phyloP scores from a whole-genome alignment of 2,329 filamentous ascomycete species.

The Penicillium sp. region DNA sequence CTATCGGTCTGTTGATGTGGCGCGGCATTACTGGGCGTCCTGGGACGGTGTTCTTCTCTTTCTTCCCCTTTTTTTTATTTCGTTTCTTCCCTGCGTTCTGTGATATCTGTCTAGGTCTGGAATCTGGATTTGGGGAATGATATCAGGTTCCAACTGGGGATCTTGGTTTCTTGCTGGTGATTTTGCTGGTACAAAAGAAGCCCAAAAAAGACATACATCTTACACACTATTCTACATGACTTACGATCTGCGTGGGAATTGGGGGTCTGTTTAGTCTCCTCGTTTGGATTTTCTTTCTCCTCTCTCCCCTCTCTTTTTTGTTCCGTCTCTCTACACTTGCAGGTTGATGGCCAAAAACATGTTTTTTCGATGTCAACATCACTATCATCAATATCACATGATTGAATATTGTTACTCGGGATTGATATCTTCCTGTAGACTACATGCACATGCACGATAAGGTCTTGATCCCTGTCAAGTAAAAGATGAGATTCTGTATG shows the following conservation, averaged over 20 bases:
- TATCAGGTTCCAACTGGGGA: neutral
- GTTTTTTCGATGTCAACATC: neutral
- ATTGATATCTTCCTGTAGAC: neutral
- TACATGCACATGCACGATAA: neutral
- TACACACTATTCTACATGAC: constrained; percentile 10
- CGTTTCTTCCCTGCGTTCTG: neutral
- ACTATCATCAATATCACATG: constrained; percentile 2
- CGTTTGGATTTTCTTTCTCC: neutral
- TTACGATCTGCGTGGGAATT: constrained; percentile 1
- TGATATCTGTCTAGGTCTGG: neutral
- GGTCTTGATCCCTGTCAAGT: neutral
- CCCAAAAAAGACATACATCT: constrained; percentile 11
- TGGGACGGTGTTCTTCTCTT: neutral
- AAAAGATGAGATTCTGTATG: neutral
- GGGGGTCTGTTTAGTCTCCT: neutral
- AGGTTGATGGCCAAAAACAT: neutral
- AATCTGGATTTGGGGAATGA: neutral
- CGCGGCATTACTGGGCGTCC: neutral
- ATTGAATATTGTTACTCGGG: neutral
- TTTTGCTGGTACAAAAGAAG: constrained; percentile 10
- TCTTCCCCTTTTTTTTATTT: neutral
- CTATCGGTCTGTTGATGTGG: neutral
- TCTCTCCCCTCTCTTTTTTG: neutral
- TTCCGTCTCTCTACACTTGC: neutral
- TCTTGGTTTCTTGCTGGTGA: neutral